Conservation (phyloP, 169 alveolate species). For the Neospora caninum region DNA sequence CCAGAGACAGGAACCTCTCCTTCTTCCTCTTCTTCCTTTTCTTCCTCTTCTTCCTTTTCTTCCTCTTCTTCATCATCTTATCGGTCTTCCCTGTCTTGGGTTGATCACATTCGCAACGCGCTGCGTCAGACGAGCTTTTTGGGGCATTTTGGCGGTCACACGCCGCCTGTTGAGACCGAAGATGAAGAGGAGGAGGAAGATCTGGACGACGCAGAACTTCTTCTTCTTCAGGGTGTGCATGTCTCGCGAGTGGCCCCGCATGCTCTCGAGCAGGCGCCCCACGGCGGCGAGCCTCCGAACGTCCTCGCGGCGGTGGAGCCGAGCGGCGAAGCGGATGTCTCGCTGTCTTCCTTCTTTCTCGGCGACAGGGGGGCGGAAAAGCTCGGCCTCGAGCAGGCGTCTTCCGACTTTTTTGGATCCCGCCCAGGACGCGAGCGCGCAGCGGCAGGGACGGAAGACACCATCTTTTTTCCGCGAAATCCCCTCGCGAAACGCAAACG, state of each 20-base stretch:
- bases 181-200: slow-evolving; percentile 17
- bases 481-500: neutral
- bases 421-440: neutral
- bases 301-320: slow-evolving; percentile 1
- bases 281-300: slow-evolving; percentile 21
- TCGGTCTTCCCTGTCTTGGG: neutral
- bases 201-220: slow-evolving; percentile 4
- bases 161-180: neutral
- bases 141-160: neutral
- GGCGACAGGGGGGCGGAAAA: neutral
- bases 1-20: no score
- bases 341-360: neutral
- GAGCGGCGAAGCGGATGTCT: neutral
- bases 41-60: neutral
- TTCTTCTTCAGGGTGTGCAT: slow-evolving; percentile 17
- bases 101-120: neutral
- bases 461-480: neutral
- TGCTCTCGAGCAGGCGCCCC: neutral
- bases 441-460: neutral
- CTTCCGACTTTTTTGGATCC: no score
- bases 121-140: neutral
- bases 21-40: neutral
- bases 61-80: neutral
- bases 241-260: neutral
- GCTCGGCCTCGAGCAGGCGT: no score